Percentiles rank a stretch among this genome's conserved stretches.
phyloP scores from a whole-genome alignment of 225 moss, liverwort and hornwort species.

The Lunularia cruciata region DNA sequence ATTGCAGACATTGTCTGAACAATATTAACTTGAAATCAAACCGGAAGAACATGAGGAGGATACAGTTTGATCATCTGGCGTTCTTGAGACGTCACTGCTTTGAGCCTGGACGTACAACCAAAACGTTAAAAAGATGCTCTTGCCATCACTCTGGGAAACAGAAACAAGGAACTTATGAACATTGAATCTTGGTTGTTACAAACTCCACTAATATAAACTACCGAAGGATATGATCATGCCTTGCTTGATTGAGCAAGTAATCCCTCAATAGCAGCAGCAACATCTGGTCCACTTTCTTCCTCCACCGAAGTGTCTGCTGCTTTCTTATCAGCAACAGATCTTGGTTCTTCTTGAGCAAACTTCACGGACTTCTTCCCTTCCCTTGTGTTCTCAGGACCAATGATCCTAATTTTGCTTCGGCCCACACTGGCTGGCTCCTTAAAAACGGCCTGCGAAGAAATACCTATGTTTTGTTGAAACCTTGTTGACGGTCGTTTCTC shows the following conservation, averaged over 20 bases:
- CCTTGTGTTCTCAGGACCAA: neutral
- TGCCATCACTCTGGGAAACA: neutral
- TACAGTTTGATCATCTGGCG: slow-evolving; percentile 34
- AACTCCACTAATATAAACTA: neutral
- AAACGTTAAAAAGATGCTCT: neutral
- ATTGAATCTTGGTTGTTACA: no score
- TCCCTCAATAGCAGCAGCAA: slow-evolving; percentile 92
- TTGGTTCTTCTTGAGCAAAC: neutral
- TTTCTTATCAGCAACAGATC: neutral
- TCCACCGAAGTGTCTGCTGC: slow-evolving; percentile 10
- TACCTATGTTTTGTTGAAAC: neutral
- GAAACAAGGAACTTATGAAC: neutral
- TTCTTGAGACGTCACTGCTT: slow-evolving; percentile 23
- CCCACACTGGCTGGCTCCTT: slow-evolving; percentile 7
- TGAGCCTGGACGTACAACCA: slow-evolving; percentile 25
- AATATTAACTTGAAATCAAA: neutral
- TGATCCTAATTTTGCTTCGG: neutral
- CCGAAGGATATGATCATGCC: slow-evolving; percentile 25
- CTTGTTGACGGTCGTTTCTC: neutral
- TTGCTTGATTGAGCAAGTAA: slow-evolving; percentile 87
- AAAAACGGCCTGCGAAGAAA: neutral
- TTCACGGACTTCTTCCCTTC: neutral
- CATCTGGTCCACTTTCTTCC: slow-evolving; percentile 47
- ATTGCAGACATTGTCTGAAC: neutral
- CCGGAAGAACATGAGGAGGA: slow-evolving; percentile 11